Percentiles rank a stretch among this genome's conserved stretches.
Evolutionary conservation across 768 basidiomycete species (phyloP).

Genomic region (Phaeolepiota aurea): DNA sequence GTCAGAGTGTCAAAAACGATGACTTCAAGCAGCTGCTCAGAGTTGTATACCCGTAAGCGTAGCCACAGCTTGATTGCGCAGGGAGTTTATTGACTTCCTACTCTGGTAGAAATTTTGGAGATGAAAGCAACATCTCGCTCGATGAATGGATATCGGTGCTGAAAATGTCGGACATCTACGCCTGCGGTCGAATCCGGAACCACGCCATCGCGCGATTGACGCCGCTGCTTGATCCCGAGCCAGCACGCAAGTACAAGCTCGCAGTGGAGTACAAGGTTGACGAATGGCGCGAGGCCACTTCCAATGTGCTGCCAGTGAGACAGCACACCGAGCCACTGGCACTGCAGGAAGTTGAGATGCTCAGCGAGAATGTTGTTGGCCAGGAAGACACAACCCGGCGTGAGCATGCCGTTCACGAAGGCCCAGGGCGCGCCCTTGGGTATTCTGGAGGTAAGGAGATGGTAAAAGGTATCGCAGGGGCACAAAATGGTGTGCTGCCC

Average conservation of each 20-base stretch:
- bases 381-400: neutral
- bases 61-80: neutral
- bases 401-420: neutral
- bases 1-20: slow-evolving; percentile 17
- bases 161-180: neutral
- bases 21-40: neutral
- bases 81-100: neutral
- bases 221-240: neutral
- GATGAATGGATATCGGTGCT: neutral
- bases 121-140: neutral
- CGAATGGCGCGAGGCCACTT: neutral
- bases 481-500: too few species aligned
- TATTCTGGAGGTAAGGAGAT: too few species aligned
- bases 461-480: too few species aligned
- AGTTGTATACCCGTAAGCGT: neutral
- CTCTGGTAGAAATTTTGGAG: neutral
- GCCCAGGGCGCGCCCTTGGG: too few species aligned
- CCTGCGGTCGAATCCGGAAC: neutral
- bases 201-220: neutral
- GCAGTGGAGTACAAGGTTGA: neutral
- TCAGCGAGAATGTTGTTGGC: neutral
- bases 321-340: neutral
- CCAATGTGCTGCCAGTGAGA: neutral
- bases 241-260: neutral
- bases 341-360: neutral